Conservation (phyloP, 768 basidiomycete genomes). For the Tricholoma hemisulphureum region DNA sequence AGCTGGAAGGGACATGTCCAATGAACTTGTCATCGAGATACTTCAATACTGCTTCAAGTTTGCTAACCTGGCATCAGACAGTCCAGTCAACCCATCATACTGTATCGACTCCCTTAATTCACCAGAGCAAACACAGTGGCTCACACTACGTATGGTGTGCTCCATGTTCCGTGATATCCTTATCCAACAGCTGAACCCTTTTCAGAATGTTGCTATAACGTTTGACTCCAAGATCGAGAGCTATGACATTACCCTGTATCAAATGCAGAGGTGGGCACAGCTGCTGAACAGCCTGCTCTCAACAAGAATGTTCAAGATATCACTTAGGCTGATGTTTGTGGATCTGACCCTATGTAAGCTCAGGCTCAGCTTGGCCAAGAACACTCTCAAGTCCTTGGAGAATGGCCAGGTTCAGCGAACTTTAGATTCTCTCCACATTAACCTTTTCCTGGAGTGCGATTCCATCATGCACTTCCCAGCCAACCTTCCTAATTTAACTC, state of each 20-base stretch:
- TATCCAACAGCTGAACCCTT: neutral
- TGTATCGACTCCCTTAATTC: neutral
- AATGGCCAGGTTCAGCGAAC: neutral
- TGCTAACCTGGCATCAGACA: neutral
- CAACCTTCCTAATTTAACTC: neutral
- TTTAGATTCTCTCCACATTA: neutral
- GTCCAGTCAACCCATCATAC: too few species aligned
- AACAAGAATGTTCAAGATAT: neutral
- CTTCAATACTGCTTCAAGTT: neutral
- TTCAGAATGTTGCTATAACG: neutral
- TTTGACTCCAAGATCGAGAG: neutral
- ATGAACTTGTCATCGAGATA: neutral
- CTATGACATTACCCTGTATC: neutral
- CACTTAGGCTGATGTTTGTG: neutral
- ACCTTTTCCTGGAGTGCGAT: neutral
- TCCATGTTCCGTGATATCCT: neutral
- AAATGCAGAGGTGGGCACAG: neutral
- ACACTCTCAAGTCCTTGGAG: neutral
- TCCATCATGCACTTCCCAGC: neutral
- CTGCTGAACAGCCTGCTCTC: neutral
- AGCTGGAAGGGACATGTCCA: too few species aligned
- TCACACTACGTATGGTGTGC: neutral
- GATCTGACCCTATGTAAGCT: neutral
- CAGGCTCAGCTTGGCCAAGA: neutral
- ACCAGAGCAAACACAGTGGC: neutral